Base-by-base conservation (phyloP, 2,329 filamentous ascomycete species). In the Paecilomyces niveus region DNA sequence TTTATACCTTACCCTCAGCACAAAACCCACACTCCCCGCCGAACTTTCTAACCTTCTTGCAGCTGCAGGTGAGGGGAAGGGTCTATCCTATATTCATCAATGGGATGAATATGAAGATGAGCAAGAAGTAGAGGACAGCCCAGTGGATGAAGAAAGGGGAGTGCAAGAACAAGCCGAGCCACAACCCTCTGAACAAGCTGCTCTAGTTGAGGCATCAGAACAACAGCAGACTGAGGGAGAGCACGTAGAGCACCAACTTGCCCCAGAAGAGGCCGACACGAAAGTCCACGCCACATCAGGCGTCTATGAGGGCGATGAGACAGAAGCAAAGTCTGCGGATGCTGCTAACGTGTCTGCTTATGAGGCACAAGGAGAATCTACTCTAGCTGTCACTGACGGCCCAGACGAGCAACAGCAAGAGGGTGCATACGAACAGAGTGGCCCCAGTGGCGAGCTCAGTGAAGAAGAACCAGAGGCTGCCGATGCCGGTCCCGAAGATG, bases 1-100 rank as follows among this genome's bases (percentile, higher is more conserved):
- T 15, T 76, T 88, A n/a, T 83, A 85, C 64, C 74, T 88, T 57
- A 78, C 77, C 9, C 74, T 89, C 55, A 76, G 74, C 56, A 80
- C 79, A 21, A 83, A 81, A 65, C 73, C 80, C 49, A 81, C 80
- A 54, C 81, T 87, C 65, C 72, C 76, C 3, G 77, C 78, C 51
- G 79, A 83, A 58, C 70, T 88, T 31, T 72, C 74, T 35, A 76
- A 80, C 61, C 76, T 89, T 53, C 73, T 76, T 52, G 72, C 78
- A 62, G 80, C 79, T 65, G 83, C 79, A 58, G 75, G 77, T 21
- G 77, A 83, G 63, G 84, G 85, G 18, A 82, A 83, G 69, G 84
- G 84, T 11, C 75, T 85, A 58, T 80, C 81, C 1, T 74, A 80
- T 31, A 72, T 85, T 53, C 67, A 70, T 39, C 58, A 63, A 5